These are phyloP conservation scores for Celoporthe dispersa DNA, from an alignment of 2,329 filamentous ascomycete species.

Conservation along the genomic window DNA sequence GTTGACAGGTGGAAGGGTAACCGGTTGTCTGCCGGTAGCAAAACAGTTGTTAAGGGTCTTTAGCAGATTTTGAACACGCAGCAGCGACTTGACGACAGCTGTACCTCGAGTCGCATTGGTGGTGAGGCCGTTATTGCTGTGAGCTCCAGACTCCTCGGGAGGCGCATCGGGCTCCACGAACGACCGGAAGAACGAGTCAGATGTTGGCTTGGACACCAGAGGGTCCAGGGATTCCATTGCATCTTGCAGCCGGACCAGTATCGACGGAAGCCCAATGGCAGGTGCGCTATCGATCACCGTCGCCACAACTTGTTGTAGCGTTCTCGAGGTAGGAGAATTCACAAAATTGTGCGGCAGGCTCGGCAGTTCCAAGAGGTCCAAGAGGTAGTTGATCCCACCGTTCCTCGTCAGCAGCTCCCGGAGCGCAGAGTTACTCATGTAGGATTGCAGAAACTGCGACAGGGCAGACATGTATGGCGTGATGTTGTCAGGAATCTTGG, in stretches of 20 bases:
- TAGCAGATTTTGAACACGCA: constrained; percentile 76
- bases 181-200: constrained; percentile 70
- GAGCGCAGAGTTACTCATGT: constrained; percentile 74
- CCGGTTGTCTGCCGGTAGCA: constrained; percentile 66
- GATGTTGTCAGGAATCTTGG: constrained; percentile 41
- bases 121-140: constrained; percentile 40
- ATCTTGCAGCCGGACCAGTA: constrained; percentile 74
- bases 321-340: constrained; percentile 68
- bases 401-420: constrained; percentile 75
- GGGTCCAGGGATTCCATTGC: constrained; percentile 71
- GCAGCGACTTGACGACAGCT: constrained; percentile 74
- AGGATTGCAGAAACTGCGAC: constrained; percentile 74
- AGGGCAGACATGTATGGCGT: constrained; percentile 76
- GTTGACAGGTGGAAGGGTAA: constrained; percentile 76
- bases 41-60: constrained; percentile 77
- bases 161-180: constrained; percentile 57
- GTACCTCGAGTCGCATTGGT: constrained; percentile 69
- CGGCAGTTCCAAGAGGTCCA: constrained; percentile 83
- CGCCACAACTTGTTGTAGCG: constrained; percentile 75
- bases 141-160: constrained; percentile 38
- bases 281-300: constrained; percentile 81
- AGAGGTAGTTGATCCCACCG: constrained; percentile 80
- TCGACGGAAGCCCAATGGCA: constrained; percentile 78
- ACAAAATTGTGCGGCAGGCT: constrained; percentile 77
- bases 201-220: constrained; percentile 59